Evolutionary conservation across 2,329 filamentous ascomycete genomes (phyloP).

Genomic region (Gaeumannomyces tritici): DNA sequence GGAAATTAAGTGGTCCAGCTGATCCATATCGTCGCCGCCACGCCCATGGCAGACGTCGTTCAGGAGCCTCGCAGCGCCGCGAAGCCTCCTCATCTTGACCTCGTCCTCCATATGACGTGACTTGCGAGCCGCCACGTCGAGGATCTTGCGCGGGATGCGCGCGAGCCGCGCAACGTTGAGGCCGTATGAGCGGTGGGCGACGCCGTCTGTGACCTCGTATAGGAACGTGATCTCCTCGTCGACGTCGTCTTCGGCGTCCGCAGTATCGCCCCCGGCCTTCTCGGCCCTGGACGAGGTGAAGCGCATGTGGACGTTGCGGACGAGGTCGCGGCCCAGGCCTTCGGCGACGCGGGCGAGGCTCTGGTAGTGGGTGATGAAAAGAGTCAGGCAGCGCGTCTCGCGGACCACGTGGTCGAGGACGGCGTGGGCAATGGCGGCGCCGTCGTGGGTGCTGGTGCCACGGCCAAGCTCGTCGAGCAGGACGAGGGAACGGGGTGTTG

Average conservation of each 20-base stretch:
- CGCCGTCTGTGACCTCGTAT: constrained; percentile 84
- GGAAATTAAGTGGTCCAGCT: constrained; percentile 42
- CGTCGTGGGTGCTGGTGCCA: constrained; percentile 91
- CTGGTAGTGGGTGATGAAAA: constrained; percentile 99
- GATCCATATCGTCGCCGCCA: constrained; percentile 17
- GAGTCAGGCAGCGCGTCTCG: constrained; percentile 64
- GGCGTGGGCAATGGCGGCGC: constrained; percentile 87
- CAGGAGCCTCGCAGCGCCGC: constrained; percentile 33
- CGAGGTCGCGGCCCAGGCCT: constrained; percentile 49
- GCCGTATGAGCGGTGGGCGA: constrained; percentile 89
- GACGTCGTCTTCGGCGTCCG: constrained; percentile 28
- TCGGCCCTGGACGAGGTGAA: constrained; percentile 46
- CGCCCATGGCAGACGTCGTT: constrained; percentile 26
- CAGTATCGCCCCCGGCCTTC: constrained; percentile 2
- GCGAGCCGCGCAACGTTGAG: constrained; percentile 87
- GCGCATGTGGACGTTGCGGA: constrained; percentile 90
- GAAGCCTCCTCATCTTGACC: constrained; percentile 54
- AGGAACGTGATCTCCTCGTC: constrained; percentile 85
- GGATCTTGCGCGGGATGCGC: constrained; percentile 63
- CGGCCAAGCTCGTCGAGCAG: constrained; percentile 92
- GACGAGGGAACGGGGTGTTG: constrained; percentile 74
- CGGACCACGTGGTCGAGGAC: constrained; percentile 79
- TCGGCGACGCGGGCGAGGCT: constrained; percentile 62
- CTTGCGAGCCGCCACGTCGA: constrained; percentile 72
- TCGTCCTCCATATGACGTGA: constrained; percentile 71